Evolutionary conservation across 139 green algal genomes (phyloP).

Genomic region (Astrephomene gubernaculifera): DNA sequence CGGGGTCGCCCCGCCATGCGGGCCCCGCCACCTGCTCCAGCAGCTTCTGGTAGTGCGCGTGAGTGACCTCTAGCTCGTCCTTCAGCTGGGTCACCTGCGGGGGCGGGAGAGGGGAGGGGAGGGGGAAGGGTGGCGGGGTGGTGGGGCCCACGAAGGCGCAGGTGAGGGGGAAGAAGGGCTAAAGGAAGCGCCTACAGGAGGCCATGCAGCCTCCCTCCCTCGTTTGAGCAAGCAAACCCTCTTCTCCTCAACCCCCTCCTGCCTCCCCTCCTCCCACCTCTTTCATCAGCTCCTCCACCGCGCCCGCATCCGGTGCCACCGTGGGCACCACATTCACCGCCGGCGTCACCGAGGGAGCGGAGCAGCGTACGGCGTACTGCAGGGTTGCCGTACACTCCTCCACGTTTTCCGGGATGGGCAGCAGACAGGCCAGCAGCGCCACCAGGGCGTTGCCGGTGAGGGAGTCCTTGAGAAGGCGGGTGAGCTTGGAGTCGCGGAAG

Average conservation of each 20-base stretch:
- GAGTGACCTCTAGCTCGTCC: conserved; percentile 67
- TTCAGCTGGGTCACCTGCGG: conserved; percentile 45
- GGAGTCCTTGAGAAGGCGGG: conserved; percentile 65
- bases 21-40: conserved; percentile 53
- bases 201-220: no score
- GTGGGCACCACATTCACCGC: conserved; percentile 45
- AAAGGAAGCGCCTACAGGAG: no score
- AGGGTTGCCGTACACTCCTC: conserved; percentile 63
- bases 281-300: conserved; percentile 21
- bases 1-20: conserved; percentile 37
- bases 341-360: conserved; percentile 14
- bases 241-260: neutral
- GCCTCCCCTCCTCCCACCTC: neutral
- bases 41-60: conserved; percentile 72
- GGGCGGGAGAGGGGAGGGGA: no score
- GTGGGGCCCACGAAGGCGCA: no score
- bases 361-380: conserved; percentile 54
- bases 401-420: conserved; percentile 50
- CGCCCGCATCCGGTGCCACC: neutral
- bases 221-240: neutral
- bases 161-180: no score
- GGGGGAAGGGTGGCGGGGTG: no score
- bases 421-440: conserved; percentile 55
- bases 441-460: conserved; percentile 57
- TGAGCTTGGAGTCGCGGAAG: conserved; percentile 75